Percentiles rank a stretch among this genome's conserved stretches.
phyloP scores from a whole-genome alignment of 2,329 filamentous ascomycete genomes.

The Plenodomus biglobosus region DNA sequence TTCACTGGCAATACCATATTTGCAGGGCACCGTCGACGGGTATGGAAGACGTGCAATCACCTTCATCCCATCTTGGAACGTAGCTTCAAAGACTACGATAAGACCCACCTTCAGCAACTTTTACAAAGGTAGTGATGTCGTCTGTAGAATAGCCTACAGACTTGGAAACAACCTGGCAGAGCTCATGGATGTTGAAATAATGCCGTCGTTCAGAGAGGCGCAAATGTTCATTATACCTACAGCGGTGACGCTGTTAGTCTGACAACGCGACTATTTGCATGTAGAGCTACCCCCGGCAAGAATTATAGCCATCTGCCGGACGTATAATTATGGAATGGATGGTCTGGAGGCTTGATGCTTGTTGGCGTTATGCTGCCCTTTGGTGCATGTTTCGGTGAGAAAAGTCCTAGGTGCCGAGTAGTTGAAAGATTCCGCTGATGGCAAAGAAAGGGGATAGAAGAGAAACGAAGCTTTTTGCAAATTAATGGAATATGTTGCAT shows the following conservation, averaged over 20 bases:
- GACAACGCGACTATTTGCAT: slow-evolving; percentile 6
- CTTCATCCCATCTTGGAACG: slow-evolving; percentile 12
- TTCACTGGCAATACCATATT: slow-evolving; percentile 18
- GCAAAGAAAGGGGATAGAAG: too few species aligned
- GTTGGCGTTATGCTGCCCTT: too few species aligned
- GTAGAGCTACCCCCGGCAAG: slow-evolving; percentile 15
- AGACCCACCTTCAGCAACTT: slow-evolving; percentile 31
- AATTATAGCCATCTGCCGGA: slow-evolving; percentile 32
- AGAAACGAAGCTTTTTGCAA: too few species aligned
- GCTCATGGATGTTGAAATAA: slow-evolving; percentile 25
- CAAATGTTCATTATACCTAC: slow-evolving; percentile 27
- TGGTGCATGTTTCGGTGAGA: too few species aligned
- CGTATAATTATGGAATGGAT: slow-evolving; percentile 29
- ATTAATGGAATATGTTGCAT: too few species aligned
- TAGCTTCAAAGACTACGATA: slow-evolving; percentile 29
- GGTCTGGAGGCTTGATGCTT: slow-evolving; percentile 18
- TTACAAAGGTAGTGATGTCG: slow-evolving; percentile 24
- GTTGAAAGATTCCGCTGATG: too few species aligned
- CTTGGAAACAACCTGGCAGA: slow-evolving; percentile 22
- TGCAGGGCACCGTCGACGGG: slow-evolving; percentile 14
- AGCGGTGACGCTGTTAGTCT: slow-evolving; percentile 3
- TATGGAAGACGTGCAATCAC: slow-evolving; percentile 19
- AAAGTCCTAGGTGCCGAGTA: too few species aligned
- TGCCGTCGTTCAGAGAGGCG: slow-evolving; percentile 27
- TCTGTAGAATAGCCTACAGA: slow-evolving; percentile 16